Evolutionary conservation across 2,329 filamentous ascomycete genomes (phyloP), one percentile per base, ranked within the genome.

Genomic region (Colletotrichum liriopes): DNA sequence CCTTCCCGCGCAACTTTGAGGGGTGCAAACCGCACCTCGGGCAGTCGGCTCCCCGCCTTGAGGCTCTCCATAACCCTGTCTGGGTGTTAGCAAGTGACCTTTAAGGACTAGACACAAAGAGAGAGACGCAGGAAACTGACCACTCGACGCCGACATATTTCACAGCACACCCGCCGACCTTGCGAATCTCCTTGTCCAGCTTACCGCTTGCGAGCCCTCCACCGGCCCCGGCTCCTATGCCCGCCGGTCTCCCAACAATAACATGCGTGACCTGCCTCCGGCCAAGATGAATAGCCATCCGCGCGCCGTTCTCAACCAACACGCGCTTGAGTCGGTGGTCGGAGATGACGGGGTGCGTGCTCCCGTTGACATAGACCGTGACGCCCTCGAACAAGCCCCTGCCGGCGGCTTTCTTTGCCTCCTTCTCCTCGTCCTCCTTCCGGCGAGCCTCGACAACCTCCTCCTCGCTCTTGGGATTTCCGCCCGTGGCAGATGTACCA

Each of bases 321-420:
- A 97, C 81, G 67, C 92, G 91, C 85, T 96, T 97, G 69, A 98
- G 88, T 79, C 90, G 93, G 84, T 97, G 93, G 81, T 98, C 95
- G 18, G 94, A 97, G 73, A 98, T 89, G 32, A 90, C 82, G 1
- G 95, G 95, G 72, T 91, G 88, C 2, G 94, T 97, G 75, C 93
- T 95, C 73, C 95, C 95, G 81, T 98, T 98, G 81, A 98, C 89
- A 83, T 96, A 96, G 77, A 98, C 88, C 63, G 90, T 91, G 29
- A 95, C 87, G 20, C 91, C 90, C 55, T 89, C 83, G 79, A 98
- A 95, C 65, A 97, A 88, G 58, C 84, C 78, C 75, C 77, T 79
- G 74, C 71, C 62, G 39, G 14, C 41, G 37, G 55, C 51, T 29
- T 35, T 71, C 74, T 59, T 80, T 64, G 74, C 79, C 67, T 84